Evolutionary conservation across 441 rosid genomes (phyloP), one percentile per base, ranked within the genome.

Genomic region (Populus hybrid): DNA sequence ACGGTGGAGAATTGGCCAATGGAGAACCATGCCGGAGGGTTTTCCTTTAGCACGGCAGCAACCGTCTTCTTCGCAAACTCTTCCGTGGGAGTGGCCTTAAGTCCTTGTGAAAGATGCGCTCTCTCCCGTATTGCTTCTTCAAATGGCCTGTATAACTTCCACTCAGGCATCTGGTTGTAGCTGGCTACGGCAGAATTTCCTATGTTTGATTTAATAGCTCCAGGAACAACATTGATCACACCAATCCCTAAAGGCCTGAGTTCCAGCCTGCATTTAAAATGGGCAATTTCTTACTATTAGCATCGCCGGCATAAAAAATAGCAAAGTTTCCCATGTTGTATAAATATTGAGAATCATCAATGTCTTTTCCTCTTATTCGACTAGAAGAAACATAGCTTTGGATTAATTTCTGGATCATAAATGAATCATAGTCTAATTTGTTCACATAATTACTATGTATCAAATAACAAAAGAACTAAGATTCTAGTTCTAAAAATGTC

Each of bases 1-100:
- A 83, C 3, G 0, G 93, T 89, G 3, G 97, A 94, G 82, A 76
- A 88, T 1, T 76, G 82, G 21, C 97, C 94, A 1, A 84, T 77
- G 28, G 93, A 82, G 83, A 90, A 92, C 97, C 97, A 91, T 42
- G 93, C 84, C 0, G 98, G 95, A 3, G 98, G 95, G 53, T 87
- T 86, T 79, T 83, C 84, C 86, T 84, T 89, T 7, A 95, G 86
- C 72, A 93, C 85, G 1, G 73, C 82, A 0, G 91, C 89, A 28
- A 89, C 97, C 0, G 94, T 90, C 50, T 84, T 83, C 80, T 75
- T 89, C 8, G 99, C 98, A 70, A 93, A 95, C 76, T 87, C 87
- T 46, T 93, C 92, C 0, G 95, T 50, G 18, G 99, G 91, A 40
- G 95, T 91, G 16, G 94, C 80, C 73, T 77, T 85, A 72, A 32